Base-by-base conservation (phyloP, 2,329 filamentous ascomycete species). In the Colletotrichum sp. region DNA sequence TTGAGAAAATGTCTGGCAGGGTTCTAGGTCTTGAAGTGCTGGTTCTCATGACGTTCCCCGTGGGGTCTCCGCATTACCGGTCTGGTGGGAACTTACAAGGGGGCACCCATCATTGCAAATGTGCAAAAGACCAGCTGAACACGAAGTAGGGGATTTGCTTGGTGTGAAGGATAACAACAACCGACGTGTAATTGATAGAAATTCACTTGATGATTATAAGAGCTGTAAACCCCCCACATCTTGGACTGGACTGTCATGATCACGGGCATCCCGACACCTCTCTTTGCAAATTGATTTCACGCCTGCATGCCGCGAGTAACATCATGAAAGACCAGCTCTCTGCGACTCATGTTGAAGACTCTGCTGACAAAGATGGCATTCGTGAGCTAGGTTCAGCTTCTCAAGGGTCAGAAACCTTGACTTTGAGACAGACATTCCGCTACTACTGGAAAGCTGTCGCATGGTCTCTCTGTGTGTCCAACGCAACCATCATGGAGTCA, bases 401-500 rank as follows among this genome's bases (percentile, higher is more conserved):
- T 59, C 55, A 24, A 28, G 24, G 14, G 21, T 8, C 14, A 9
- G 21, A n/a, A 28, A 28, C 55, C 24, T 26, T 59, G 24, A 26
- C 55, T 16, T 28, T 59, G 55, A 59, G 26, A 28, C 24, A 28
- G 32, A 64, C 30, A 26, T 36, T 64, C 60, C 13, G 30, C 7
- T 64, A 21, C 16, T 64, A 34, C 30, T 32, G 32, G 60, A 39
- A 64, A 21, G 30, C 60, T 10, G 60, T 59, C 55, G 24, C 55
- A 5, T 59, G 60, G 60, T 86, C 18, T 80, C 86, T 59, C 13
- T 59, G 55, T 4, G 7, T 59, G 2, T 87, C 85, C 1, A 83
- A 83, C 8, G 84, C 84, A 48, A 82, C 87, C 30, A 85, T 86
- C 65, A 87, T 84, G 83, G 83, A 84, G 71, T 82, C 83, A 6